A percentile compares a stretch with the other conserved stretches of the same genome.
These are phyloP conservation scores for Pseudogymnoascus sp. DNA, from an alignment of 2,329 filamentous ascomycete genomes.

Conservation along the genomic window DNA sequence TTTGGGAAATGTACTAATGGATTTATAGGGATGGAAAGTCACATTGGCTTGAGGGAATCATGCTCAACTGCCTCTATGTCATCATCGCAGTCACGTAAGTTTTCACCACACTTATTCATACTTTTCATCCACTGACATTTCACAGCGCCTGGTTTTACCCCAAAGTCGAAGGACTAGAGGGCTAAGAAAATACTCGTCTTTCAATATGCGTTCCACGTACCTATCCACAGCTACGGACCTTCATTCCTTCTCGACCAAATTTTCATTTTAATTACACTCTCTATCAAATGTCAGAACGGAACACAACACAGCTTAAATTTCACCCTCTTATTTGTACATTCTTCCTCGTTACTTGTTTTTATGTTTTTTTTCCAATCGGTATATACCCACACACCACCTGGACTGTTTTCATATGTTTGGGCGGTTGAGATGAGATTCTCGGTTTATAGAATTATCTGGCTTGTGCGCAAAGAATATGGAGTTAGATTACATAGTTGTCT, in stretches of 20 bases:
- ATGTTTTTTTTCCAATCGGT: not conserved
- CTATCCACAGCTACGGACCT: not conserved
- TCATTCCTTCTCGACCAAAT: not conserved
- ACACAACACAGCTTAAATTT: not conserved
- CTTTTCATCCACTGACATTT: slow-evolving; percentile 25
- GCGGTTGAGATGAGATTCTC: not conserved
- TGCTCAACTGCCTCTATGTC: slow-evolving; percentile 65
- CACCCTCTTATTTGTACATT: not conserved
- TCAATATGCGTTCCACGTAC: not conserved
- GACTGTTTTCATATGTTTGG: not conserved
- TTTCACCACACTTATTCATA: slow-evolving; percentile 34
- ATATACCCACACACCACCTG: not conserved
- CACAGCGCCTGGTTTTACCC: slow-evolving; percentile 11
- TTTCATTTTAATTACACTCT: not conserved
- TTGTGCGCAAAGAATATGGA: not conserved
- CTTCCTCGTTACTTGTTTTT: not conserved
- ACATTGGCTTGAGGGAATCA: slow-evolving; percentile 71
- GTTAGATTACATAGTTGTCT: not conserved
- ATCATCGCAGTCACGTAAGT: slow-evolving; percentile 66
- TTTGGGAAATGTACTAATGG: not conserved
- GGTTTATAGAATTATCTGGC: not conserved
- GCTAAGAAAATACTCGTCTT: not conserved
- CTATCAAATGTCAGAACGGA: not conserved
- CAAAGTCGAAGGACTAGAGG: not conserved
- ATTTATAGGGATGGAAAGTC: slow-evolving; percentile 57